Conservation (phyloP, 257 asterid genomes). For the Eustoma russellianum region DNA sequence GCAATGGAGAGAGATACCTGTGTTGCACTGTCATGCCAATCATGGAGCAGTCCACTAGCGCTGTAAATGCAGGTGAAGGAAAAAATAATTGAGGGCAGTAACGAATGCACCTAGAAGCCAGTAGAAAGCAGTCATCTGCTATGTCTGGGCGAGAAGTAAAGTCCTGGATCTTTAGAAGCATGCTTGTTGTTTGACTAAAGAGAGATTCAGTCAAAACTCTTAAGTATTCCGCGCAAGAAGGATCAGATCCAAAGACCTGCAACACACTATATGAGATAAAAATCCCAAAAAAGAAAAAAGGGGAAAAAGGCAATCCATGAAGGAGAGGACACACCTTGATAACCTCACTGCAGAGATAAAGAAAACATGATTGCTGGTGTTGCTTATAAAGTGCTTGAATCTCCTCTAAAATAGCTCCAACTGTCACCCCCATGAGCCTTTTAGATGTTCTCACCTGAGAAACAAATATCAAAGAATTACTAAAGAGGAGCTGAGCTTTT, state of each 20-base stretch:
- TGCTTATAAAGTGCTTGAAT: conserved; percentile 73
- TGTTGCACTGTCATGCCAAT: conserved; percentile 91
- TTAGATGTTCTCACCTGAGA: conserved; percentile 83
- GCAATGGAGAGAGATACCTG: conserved; percentile 45
- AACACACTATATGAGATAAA: conserved; percentile 12
- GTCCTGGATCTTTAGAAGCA: conserved; percentile 76
- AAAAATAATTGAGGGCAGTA: conserved; percentile 92
- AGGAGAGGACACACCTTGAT: conserved; percentile 49
- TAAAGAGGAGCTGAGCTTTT: background rate
- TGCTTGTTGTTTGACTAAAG: conserved; percentile 66
- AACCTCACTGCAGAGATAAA: conserved; percentile 95
- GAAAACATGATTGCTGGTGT: conserved; percentile 89
- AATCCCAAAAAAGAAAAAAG: background rate
- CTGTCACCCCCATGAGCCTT: conserved; percentile 81
- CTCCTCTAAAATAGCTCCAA: conserved; percentile 93
- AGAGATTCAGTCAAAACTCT: conserved; percentile 77
- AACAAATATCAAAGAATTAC: background rate
- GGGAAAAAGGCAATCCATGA: background rate
- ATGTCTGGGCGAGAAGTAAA: conserved; percentile 83
- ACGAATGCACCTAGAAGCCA: conserved; percentile 97
- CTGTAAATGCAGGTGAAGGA: conserved; percentile 69
- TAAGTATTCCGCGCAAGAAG: conserved; percentile 78
- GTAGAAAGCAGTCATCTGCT: conserved; percentile 93
- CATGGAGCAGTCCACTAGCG: conserved; percentile 86
- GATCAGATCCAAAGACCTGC: conserved; percentile 96